Base-by-base conservation (phyloP, 1,284 basidiomycete species). In the Leccinum ambiguum region DNA sequence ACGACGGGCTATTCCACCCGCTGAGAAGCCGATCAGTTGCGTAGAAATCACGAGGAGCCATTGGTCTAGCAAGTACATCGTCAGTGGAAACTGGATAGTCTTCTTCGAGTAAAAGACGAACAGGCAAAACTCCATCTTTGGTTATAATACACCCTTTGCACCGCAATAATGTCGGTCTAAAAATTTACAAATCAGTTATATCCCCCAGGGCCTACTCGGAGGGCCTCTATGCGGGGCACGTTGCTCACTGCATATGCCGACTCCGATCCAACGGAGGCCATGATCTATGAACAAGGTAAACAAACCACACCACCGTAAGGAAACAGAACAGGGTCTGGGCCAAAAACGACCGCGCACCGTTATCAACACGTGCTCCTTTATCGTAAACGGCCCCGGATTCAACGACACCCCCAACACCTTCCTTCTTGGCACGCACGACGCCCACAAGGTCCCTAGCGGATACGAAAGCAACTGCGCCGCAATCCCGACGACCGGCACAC, bases 331-430 rank as follows among this genome's bases (percentile, higher is more conserved):
- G 6, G 45, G 18, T 13, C 4, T 2, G 11, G 45, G 4, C 10
- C 36, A 26, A 33, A 43, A 10, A 50, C 6, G 60, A 13, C 18
- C 76, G 60, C 75, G 11, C 68, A 71, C 84, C 64, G 82, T 85
- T 64, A 85, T 81, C 53, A 86, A 70, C 13, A 83, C 81, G 75
- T 90, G 88, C 75, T 90, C 89, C 73, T 91, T 91, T 75, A 91
- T 88, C 64, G 86, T 86, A 74, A 90, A 91, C 9, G 87, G 86
- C n/a, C 89, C 89, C 41, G 89, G 88, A 74, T 91, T 91, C 62
- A 91, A 74, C 7, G 78, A 68, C 21, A 79, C 53, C n/a, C 81
- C 79, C 58, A 86, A 81, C n/a, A 88, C 76, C 67, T 75, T 71
- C 69, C 78, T 77, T 26, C 75, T 73, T 9, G 86, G 89, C 62